phyloP scores from a whole-genome alignment of 2,329 filamentous ascomycete species.

The Beauveria medogensis region DNA sequence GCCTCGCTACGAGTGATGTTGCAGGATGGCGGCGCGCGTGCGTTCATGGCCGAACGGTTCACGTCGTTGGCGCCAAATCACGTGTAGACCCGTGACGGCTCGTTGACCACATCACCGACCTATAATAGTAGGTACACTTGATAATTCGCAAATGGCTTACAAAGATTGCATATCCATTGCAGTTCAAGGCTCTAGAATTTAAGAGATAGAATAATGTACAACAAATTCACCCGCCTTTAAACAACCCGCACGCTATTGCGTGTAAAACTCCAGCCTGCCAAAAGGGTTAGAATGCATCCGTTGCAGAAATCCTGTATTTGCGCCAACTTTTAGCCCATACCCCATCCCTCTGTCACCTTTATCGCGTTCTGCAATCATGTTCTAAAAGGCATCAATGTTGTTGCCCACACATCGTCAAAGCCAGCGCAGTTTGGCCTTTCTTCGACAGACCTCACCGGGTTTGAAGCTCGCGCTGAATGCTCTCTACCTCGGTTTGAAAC shows the following conservation, averaged over 20 bases:
- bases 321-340: constrained; percentile 9
- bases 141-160: neutral
- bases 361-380: neutral
- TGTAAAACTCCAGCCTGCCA: constrained; percentile 9
- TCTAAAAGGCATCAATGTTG: neutral
- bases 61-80: constrained; percentile 11
- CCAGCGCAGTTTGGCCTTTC: neutral
- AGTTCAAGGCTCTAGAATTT: neutral
- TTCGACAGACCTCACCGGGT: constrained; percentile 21
- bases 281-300: constrained; percentile 1
- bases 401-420: neutral
- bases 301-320: constrained; percentile 7
- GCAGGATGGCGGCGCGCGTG: neutral
- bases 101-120: neutral
- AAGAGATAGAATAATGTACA: constrained; percentile 8
- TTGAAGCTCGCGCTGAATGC: constrained; percentile 44
- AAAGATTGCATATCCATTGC: neutral
- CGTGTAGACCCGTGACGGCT: constrained; percentile 2
- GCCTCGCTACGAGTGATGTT: neutral
- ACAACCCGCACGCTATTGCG: neutral
- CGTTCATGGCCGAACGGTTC: neutral
- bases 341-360: neutral
- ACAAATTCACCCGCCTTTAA: constrained; percentile 4
- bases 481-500: constrained; percentile 41
- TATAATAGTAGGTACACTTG: neutral